Evolutionary conservation across 2,329 filamentous ascomycete genomes (phyloP).

Genomic region (Phialophora tarda): DNA sequence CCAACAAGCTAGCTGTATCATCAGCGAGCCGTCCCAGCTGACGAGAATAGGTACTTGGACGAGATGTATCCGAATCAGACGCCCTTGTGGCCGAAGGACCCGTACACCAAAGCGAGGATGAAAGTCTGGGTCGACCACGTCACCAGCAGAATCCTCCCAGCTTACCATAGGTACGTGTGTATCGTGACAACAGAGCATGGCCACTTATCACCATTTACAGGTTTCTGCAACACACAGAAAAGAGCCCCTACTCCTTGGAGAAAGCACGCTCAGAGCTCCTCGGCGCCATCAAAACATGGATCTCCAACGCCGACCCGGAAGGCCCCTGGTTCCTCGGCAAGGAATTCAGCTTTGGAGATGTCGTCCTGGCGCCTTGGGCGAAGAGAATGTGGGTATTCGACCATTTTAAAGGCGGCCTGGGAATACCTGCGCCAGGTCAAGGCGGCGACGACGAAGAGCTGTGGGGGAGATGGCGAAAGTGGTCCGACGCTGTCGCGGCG

Average conservation of each 20-base stretch:
- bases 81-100: slow-evolving; percentile 63
- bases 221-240: slow-evolving; percentile 57
- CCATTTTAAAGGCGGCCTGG: slow-evolving; percentile 68
- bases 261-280: slow-evolving; percentile 65
- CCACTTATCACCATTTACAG: not conserved
- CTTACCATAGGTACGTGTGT: slow-evolving; percentile 62
- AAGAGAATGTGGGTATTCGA: slow-evolving; percentile 75
- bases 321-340: slow-evolving; percentile 73
- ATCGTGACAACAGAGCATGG: not conserved
- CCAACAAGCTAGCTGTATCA: not conserved
- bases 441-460: slow-evolving; percentile 60
- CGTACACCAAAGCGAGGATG: slow-evolving; percentile 69
- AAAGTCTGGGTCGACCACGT: slow-evolving; percentile 78
- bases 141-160: slow-evolving; percentile 68
- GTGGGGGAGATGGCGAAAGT: slow-evolving; percentile 71
- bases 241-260: slow-evolving; percentile 52
- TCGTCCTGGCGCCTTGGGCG: slow-evolving; percentile 75
- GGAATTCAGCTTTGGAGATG: slow-evolving; percentile 69
- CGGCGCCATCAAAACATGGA: slow-evolving; percentile 64
- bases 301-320: slow-evolving; percentile 63
- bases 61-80: slow-evolving; percentile 66
- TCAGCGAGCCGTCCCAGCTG: not conserved
- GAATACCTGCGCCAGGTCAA: slow-evolving; percentile 56
- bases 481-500: slow-evolving; percentile 64
- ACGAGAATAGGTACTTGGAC: slow-evolving; percentile 56